These are phyloP conservation scores for Nicotiana paniculata DNA, from an alignment of 257 asterid genomes.

Conservation along the genomic window DNA sequence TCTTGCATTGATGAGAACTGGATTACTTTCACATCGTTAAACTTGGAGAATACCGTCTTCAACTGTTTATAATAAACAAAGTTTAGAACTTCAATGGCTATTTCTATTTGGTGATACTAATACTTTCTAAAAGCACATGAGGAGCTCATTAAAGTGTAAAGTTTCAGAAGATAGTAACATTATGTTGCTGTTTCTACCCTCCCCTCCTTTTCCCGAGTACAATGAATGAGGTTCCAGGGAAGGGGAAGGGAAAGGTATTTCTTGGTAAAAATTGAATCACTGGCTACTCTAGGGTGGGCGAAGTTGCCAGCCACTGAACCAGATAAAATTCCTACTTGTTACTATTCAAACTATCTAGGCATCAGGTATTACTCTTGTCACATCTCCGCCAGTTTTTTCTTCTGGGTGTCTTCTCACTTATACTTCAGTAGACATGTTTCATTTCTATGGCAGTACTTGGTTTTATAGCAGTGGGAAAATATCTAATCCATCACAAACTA, in stretches of 20 bases:
- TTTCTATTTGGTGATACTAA: background rate
- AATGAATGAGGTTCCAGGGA: background rate
- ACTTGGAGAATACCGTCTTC: constrained; percentile 62
- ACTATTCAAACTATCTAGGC: background rate
- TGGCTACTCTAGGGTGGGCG: background rate
- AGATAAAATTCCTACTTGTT: background rate
- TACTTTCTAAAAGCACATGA: no score
- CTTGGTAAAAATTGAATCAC: background rate
- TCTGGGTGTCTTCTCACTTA: background rate
- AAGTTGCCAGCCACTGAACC: background rate
- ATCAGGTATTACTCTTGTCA: background rate
- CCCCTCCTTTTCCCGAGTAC: background rate
- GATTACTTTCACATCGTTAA: constrained; percentile 75
- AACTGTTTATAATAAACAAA: constrained; percentile 44
- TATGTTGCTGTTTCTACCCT: background rate
- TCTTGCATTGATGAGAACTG: constrained; percentile 93
- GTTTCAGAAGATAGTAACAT: background rate
- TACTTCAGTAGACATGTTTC: background rate
- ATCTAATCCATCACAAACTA: background rate
- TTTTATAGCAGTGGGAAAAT: background rate
- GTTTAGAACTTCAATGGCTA: background rate
- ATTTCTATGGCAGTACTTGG: background rate
- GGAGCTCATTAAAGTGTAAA: background rate
- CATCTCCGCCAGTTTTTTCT: no score
- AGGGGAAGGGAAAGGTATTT: background rate